Evolutionary conservation across 306 rosid species (phyloP).

Genomic region (Luffa aegyptiaca): DNA sequence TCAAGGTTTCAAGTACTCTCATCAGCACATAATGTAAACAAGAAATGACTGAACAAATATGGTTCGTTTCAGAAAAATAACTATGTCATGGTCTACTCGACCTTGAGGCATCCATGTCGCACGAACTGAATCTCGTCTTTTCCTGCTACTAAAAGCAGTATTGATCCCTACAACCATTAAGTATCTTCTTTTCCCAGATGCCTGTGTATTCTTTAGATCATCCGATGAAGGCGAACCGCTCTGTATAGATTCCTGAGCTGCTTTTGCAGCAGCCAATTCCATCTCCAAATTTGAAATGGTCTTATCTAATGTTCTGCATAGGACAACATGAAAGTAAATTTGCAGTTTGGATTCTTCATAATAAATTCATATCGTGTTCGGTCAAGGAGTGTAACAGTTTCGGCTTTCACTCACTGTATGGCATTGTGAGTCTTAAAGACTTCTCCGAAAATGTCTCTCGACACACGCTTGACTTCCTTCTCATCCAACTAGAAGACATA

Average conservation of each 20-base stretch:
- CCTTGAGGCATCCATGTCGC: slow-evolving; percentile 99
- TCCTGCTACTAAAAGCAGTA: slow-evolving; percentile 97
- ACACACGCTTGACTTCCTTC: slow-evolving; percentile 55
- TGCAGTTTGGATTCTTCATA: background rate
- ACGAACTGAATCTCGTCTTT: slow-evolving; percentile 95
- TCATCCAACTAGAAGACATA: slow-evolving; percentile 49
- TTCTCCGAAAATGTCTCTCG: slow-evolving; percentile 40
- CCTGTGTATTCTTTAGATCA: slow-evolving; percentile 28
- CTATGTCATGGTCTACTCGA: slow-evolving; percentile 5
- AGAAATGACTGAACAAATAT: background rate
- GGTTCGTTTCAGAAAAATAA: background rate
- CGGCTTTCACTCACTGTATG: slow-evolving; percentile 46
- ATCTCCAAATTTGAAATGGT: slow-evolving; percentile 88
- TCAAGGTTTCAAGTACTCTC: slow-evolving; percentile 17
- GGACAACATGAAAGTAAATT: background rate
- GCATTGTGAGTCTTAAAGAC: slow-evolving; percentile 67
- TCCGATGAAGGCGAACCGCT: slow-evolving; percentile 61
- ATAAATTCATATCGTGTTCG: background rate
- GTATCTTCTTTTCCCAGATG: slow-evolving; percentile 57
- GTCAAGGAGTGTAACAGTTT: background rate
- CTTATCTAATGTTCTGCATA: slow-evolving; percentile 67
- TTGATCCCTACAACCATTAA: slow-evolving; percentile 89
- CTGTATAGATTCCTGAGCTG: slow-evolving; percentile 65
- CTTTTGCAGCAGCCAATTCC: slow-evolving; percentile 90
- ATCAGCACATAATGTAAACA: slow-evolving; percentile 6